phyloP scores from a whole-genome alignment of 179 eudicot genomes.

The Sideroxylon spinosum region DNA sequence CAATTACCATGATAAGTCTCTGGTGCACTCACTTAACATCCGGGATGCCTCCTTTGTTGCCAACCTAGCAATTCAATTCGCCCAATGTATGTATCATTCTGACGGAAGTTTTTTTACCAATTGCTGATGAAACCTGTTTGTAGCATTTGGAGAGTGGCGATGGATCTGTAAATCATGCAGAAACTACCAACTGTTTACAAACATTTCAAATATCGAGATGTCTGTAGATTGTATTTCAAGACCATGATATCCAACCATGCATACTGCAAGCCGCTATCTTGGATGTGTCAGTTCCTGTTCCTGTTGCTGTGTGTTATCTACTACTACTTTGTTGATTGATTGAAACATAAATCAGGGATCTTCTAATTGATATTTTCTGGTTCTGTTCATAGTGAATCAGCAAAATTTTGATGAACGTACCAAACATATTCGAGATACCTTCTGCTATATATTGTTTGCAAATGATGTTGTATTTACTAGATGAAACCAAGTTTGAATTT shows the following conservation, averaged over 20 bases:
- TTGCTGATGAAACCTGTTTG: neutral
- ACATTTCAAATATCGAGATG: neutral
- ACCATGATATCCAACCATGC: neutral
- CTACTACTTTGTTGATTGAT: neutral
- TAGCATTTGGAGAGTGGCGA: neutral
- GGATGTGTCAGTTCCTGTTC: neutral
- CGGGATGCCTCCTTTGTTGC: too few relatives aligned
- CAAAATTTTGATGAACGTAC: too few relatives aligned
- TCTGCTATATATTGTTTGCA: too few relatives aligned
- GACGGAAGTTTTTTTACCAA: neutral
- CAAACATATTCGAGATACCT: too few relatives aligned
- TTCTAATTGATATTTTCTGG: too few relatives aligned
- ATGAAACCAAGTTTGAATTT: too few relatives aligned
- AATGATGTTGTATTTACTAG: too few relatives aligned
- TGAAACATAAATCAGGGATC: too few relatives aligned
- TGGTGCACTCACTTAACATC: neutral
- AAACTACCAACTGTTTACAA: neutral
- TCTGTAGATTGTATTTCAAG: neutral
- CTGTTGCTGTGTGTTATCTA: neutral
- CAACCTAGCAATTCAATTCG: neutral
- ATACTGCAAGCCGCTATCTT: neutral
- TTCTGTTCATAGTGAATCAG: too few relatives aligned
- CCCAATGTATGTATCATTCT: neutral
- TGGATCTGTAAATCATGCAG: neutral
- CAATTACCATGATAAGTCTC: neutral